Percentiles rank a stretch among this genome's conserved stretches.
Conservation (phyloP, 768 basidiomycete genomes). For the Amanita inopinata region DNA sequence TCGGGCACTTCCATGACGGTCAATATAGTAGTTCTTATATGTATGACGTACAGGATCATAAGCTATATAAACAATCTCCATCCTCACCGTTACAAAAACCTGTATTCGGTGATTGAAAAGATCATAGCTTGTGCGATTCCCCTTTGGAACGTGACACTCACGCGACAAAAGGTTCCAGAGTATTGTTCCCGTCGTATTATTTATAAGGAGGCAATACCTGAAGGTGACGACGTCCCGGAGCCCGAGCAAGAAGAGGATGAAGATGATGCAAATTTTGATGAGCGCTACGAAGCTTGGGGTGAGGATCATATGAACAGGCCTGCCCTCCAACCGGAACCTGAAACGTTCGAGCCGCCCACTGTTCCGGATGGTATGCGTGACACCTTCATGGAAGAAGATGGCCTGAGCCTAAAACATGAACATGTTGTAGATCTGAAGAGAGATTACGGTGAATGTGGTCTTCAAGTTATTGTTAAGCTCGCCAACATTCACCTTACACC, state of each 20-base stretch:
- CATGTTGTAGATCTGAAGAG: constrained; percentile 9
- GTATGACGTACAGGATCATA: too few species aligned
- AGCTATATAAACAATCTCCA: constrained; percentile 30
- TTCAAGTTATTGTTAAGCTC: constrained; percentile 25
- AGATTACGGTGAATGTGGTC: constrained; percentile 10
- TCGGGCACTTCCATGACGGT: too few species aligned
- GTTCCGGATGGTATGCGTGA: neutral
- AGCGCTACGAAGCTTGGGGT: constrained; percentile 9
- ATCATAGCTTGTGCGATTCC: constrained; percentile 18
- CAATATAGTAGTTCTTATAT: too few species aligned
- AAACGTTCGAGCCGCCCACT: constrained; percentile 10
- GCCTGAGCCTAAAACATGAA: constrained; percentile 5
- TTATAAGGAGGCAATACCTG: constrained; percentile 11
- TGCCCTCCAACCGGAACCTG: constrained; percentile 13
- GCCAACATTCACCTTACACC: constrained; percentile 26
- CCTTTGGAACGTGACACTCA: constrained; percentile 19
- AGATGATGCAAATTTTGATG: constrained; percentile 8
- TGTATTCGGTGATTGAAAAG: constrained; percentile 17
- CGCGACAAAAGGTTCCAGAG: constrained; percentile 9
- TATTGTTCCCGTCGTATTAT: constrained; percentile 9
- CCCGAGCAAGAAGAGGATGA: constrained; percentile 9
- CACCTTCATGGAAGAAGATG: neutral
- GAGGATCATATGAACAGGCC: constrained; percentile 1
- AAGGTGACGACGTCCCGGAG: constrained; percentile 5
- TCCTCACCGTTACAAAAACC: constrained; percentile 14